Conservation (phyloP, 2,329 filamentous ascomycete genomes). For the Botrytis cinerea region DNA sequence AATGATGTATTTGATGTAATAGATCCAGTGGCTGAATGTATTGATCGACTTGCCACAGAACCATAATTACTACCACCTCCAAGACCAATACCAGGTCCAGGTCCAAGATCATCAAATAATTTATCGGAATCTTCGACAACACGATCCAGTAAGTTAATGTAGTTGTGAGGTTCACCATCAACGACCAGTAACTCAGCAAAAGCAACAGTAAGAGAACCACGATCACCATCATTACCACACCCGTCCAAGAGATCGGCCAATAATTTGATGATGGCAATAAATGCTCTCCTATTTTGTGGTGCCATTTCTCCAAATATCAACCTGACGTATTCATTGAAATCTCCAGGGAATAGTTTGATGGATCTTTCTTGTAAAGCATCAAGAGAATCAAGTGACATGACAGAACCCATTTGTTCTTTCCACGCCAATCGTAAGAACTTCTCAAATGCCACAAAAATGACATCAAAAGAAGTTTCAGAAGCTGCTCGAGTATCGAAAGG, state of each 20-base stretch:
- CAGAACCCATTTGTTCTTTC: conserved; percentile 82
- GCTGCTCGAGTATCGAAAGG: conserved; percentile 76
- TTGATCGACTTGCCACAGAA: conserved; percentile 38
- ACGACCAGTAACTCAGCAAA: conserved; percentile 85
- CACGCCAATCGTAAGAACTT: conserved; percentile 89
- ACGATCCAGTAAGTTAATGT: conserved; percentile 85
- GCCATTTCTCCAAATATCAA: conserved; percentile 66
- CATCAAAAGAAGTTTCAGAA: conserved; percentile 75
- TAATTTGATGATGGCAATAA: conserved; percentile 80
- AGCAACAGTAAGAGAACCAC: conserved; percentile 81
- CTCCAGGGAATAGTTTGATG: conserved; percentile 66
- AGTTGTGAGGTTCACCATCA: conserved; percentile 74
- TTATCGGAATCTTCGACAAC: conserved; percentile 86
- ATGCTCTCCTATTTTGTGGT: conserved; percentile 72
- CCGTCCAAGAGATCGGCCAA: conserved; percentile 85
- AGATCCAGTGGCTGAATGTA: conserved; percentile 58
- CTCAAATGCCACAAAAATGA: conserved; percentile 89
- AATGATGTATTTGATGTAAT: conserved; percentile 85
- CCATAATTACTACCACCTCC: conserved; percentile 32
- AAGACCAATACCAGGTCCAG: conserved; percentile 35
- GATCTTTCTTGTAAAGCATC: conserved; percentile 71
- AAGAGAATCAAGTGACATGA: conserved; percentile 72
- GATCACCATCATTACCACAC: conserved; percentile 86
- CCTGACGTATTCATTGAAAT: conserved; percentile 71
- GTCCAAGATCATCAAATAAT: conserved; percentile 71